These are phyloP conservation scores for Serendipita vermifera DNA, from an alignment of 768 basidiomycete genomes.

Conservation along the genomic window DNA sequence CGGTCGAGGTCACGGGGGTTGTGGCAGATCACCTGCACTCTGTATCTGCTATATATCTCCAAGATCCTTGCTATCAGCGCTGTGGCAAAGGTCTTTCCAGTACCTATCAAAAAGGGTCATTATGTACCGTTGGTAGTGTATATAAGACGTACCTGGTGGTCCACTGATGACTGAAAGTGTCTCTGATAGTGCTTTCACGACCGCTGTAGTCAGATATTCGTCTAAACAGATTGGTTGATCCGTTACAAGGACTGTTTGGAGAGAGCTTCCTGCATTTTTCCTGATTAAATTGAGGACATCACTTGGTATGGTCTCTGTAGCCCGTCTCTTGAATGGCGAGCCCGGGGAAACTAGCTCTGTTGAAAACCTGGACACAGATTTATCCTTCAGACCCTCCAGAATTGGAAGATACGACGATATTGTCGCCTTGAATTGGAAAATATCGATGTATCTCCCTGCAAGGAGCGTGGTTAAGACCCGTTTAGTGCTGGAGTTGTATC, in stretches of 20 bases:
- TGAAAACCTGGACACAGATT: conserved; percentile 32
- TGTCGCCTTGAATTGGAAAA: conserved; percentile 48
- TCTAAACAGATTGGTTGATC: conserved; percentile 34
- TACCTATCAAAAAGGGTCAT: conserved; percentile 31
- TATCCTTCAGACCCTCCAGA: conserved; percentile 39
- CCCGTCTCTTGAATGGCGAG: conserved; percentile 16
- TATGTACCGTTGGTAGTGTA: neutral
- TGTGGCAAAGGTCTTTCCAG: conserved; percentile 63
- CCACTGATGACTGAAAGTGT: conserved; percentile 53
- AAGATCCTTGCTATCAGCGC: conserved; percentile 50
- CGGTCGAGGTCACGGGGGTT: conserved; percentile 67
- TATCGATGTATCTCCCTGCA: conserved; percentile 25
- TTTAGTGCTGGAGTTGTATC: conserved; percentile 29
- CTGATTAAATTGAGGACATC: conserved; percentile 23
- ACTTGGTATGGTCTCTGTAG: conserved; percentile 12
- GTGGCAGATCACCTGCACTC: conserved; percentile 55
- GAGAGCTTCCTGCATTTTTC: conserved; percentile 27
- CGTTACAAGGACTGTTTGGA: conserved; percentile 28
- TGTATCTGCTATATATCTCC: conserved; percentile 34
- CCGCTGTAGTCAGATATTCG: conserved; percentile 30
- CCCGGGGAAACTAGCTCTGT: conserved; percentile 45
- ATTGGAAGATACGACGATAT: conserved; percentile 53
- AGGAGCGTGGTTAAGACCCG: conserved; percentile 32
- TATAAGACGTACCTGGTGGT: conserved; percentile 41
- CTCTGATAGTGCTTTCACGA: conserved; percentile 44